Conservation (phyloP, 2,329 filamentous ascomycete genomes). For the Penicillium sumatraense region DNA sequence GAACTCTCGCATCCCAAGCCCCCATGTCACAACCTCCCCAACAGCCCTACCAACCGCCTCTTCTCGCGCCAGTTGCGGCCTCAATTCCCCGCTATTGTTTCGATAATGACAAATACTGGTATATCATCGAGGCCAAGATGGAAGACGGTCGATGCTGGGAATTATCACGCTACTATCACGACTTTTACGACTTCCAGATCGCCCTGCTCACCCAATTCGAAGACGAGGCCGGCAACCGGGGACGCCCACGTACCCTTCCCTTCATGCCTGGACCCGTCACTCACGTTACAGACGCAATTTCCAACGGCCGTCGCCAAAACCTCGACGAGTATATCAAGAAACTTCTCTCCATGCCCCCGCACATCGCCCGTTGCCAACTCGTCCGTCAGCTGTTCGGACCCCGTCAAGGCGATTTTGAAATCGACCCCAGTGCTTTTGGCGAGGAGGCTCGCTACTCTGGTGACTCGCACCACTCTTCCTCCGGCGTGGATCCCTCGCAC, state of each 20-base stretch:
- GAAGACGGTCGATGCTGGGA: constrained; percentile 94
- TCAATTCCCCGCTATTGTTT: constrained; percentile 93
- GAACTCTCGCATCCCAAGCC: constrained; percentile 32
- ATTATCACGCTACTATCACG: constrained; percentile 91
- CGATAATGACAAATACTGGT: constrained; percentile 98
- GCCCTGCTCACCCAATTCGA: constrained; percentile 90
- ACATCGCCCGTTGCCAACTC: constrained; percentile 82
- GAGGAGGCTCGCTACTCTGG: constrained; percentile 78
- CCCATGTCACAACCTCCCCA: constrained; percentile 47
- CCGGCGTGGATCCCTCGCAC: constrained; percentile 64
- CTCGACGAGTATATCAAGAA: constrained; percentile 96
- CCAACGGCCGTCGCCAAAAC: constrained; percentile 88
- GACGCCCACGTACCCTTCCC: constrained; percentile 79
- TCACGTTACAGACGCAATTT: constrained; percentile 97
- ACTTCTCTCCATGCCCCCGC: constrained; percentile 76
- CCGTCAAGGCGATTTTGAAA: constrained; percentile 88
- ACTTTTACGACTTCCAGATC: constrained; percentile 99
- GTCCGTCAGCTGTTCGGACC: constrained; percentile 92
- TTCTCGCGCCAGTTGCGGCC: constrained; percentile 78
- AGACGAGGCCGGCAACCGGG: constrained; percentile 86
- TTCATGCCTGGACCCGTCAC: constrained; percentile 99
- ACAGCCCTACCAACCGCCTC: constrained; percentile 49
- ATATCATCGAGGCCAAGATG: constrained; percentile 88
- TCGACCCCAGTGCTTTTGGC: constrained; percentile 68
- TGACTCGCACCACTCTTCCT: constrained; percentile 71